These are phyloP conservation scores for Cystofilobasidium capitatum DNA, from an alignment of 768 basidiomycete genomes.

Conservation along the genomic window DNA sequence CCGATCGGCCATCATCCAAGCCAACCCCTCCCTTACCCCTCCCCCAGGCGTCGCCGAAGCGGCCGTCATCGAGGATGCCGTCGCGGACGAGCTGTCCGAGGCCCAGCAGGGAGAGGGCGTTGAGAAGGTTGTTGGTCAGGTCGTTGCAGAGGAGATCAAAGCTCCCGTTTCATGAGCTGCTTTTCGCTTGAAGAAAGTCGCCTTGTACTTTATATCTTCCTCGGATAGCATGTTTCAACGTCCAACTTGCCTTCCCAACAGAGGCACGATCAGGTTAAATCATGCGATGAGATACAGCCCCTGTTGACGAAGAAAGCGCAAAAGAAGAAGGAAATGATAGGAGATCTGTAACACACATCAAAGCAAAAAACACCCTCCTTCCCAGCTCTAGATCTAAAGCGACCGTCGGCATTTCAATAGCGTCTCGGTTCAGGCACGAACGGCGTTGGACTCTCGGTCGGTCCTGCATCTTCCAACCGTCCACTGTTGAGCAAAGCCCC, in stretches of 20 bases:
- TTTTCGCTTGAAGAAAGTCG: neutral
- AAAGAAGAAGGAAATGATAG: neutral
- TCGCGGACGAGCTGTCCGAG: constrained; percentile 3
- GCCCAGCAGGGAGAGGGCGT: neutral
- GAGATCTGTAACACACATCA: neutral
- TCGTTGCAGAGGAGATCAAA: constrained; percentile 5
- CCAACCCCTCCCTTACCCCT: constrained; percentile 9
- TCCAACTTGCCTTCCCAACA: neutral
- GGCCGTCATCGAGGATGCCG: constrained; percentile 5
- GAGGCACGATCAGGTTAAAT: neutral
- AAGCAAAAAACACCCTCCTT: neutral
- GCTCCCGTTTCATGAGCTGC: neutral
- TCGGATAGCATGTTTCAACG: too few species aligned
- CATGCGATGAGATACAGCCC: neutral
- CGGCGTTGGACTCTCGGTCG: constrained; percentile 19
- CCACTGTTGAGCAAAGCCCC: neutral
- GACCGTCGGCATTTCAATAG: neutral
- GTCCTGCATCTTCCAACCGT: constrained; percentile 7
- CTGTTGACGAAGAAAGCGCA: neutral
- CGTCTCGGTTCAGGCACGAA: constrained; percentile 5
- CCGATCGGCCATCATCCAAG: constrained; percentile 17
- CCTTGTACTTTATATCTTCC: neutral
- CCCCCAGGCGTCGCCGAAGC: neutral
- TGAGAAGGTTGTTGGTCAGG: constrained; percentile 1
- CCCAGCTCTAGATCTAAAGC: too few species aligned